Evolutionary conservation across 305 asterid species (phyloP).

Genomic region (Solanum hybrid): DNA sequence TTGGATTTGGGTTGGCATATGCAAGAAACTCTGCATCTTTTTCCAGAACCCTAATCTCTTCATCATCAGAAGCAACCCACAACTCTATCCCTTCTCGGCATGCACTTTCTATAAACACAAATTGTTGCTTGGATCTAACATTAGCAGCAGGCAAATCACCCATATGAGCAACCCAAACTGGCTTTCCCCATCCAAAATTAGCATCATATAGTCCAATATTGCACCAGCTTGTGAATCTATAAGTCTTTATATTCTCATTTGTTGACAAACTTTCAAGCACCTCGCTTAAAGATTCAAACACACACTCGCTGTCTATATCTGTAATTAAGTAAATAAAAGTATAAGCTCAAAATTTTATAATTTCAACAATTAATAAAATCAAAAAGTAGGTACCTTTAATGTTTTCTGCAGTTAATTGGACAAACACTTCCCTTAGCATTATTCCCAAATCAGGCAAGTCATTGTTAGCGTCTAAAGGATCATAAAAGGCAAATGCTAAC

Average conservation of each 20-base stretch:
- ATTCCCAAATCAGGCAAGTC: not conserved
- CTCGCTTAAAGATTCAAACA: not conserved
- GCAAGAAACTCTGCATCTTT: slow-evolving; percentile 12
- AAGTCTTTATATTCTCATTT: slow-evolving; percentile 1
- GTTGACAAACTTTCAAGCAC: slow-evolving; percentile 8
- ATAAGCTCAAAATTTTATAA: not conserved
- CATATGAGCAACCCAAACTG: slow-evolving; percentile 16
- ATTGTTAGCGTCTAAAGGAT: not conserved
- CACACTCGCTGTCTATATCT: not conserved
- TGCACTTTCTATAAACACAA: slow-evolving; percentile 13
- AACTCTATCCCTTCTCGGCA: slow-evolving; percentile 7
- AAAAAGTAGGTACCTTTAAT: not conserved
- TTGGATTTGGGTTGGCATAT: slow-evolving; percentile 18
- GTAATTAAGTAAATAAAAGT: not conserved
- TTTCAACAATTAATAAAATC: too few species aligned
- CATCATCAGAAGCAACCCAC: slow-evolving; percentile 20
- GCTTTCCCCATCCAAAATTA: slow-evolving; percentile 21
- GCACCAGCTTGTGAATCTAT: slow-evolving; percentile 18
- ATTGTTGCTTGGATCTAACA: slow-evolving; percentile 18
- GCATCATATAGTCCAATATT: slow-evolving; percentile 12
- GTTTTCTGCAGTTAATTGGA: not conserved
- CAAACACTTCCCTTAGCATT: slow-evolving; percentile 15
- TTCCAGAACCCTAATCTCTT: slow-evolving; percentile 10
- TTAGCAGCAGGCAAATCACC: slow-evolving; percentile 15
- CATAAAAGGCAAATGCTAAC: slow-evolving; percentile 11